phyloP scores from a whole-genome alignment of 495 filamentous ascomycete genomes.

The Podospora didyma region DNA sequence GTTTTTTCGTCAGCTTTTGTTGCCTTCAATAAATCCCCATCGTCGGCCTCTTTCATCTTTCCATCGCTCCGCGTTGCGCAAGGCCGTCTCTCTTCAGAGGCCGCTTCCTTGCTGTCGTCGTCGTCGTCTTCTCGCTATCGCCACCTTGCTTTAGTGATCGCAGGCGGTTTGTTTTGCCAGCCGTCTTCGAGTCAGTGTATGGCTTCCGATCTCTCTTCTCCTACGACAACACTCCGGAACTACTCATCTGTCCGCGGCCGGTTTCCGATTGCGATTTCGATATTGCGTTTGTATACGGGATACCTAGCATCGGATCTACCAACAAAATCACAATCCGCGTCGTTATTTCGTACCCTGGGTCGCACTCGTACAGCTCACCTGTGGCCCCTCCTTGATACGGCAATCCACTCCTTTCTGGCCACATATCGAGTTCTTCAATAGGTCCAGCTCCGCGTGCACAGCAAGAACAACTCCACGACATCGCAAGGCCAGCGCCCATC shows the following conservation, averaged over 20 bases:
- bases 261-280: too few relatives aligned
- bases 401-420: neutral
- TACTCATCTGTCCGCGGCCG: neutral
- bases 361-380: neutral
- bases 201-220: neutral
- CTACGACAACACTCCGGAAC: neutral
- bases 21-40: neutral
- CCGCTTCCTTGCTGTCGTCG: neutral
- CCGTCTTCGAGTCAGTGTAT: too few relatives aligned
- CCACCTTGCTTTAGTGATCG: too few relatives aligned
- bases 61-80: neutral
- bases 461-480: too few relatives aligned
- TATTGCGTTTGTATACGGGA: neutral
- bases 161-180: too few relatives aligned
- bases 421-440: neutral
- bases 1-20: slow-evolving; percentile 4
- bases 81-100: neutral
- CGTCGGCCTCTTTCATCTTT: neutral
- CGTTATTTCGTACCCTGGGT: neutral
- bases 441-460: neutral
- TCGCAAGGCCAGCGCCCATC: too few relatives aligned
- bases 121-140: too few relatives aligned
- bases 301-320: neutral
- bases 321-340: neutral
- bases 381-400: neutral